Evolutionary conservation across 306 rosid genomes (phyloP), one percentile per base, ranked within the genome.

Genomic region (Geum urbanum): DNA sequence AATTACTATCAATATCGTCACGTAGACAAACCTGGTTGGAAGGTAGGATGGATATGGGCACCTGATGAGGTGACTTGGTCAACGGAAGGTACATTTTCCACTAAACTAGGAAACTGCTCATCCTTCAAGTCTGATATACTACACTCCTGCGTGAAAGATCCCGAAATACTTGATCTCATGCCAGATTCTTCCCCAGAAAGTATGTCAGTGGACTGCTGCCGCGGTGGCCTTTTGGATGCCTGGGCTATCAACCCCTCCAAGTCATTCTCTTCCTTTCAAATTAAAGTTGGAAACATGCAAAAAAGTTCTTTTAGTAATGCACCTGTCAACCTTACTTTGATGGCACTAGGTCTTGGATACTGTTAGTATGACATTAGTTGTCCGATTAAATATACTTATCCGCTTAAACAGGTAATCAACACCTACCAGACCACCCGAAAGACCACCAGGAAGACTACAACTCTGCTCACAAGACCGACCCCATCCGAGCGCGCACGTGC

Each of bases 301-400:
- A 51, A 63, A 7, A 73, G 69, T 47, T 63, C 81, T 32, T 55
- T 63, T 15, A 84, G 77, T 58, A 46, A 63, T 67, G 62, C 82
- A 8, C 96, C 96, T 37, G 64, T 59, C 8, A 83, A 84, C 71
- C 79, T 92, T 62, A 86, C 86, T 63, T 73, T 92, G 56, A 73
- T 71, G 82, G 92, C 88, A 55, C 92, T 96, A 7, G 90, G 95
- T 78, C 92, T 76, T 72, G 95, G 98, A 62, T n/a, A n/a, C n/a
- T n/a, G n/a, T n/a, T n/a, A n/a, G n/a, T n/a, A n/a, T n/a, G n/a
- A n/a, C n/a, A n/a, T n/a, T n/a, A n/a, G n/a, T n/a, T n/a, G n/a
- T n/a, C n/a, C n/a, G n/a, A n/a, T n/a, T n/a, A n/a, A n/a, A n/a
- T n/a, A n/a, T n/a, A n/a, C n/a, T n/a, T n/a, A n/a, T n/a, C n/a